phyloP scores from a whole-genome alignment of 2,329 filamentous ascomycete species.

The Tolypocladium amazonense region DNA sequence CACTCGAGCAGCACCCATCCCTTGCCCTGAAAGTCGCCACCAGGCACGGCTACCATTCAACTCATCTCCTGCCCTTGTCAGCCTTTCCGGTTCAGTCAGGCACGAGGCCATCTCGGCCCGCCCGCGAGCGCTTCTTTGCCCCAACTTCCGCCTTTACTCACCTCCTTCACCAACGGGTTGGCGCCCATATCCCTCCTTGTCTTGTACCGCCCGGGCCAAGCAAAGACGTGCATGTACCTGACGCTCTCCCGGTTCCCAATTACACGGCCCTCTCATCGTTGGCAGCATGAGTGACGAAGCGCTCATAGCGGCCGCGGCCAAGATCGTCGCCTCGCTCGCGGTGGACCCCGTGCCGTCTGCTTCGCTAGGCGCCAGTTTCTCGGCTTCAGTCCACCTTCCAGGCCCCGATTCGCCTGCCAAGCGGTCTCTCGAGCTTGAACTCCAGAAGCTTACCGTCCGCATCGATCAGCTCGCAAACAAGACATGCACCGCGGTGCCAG shows the following conservation, averaged over 20 bases:
- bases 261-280: background rate
- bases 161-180: background rate
- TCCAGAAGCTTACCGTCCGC: slow-evolving; percentile 65
- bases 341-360: background rate
- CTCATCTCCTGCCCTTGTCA: background rate
- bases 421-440: slow-evolving; percentile 67
- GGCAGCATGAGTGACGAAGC: background rate
- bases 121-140: background rate
- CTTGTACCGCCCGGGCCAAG: background rate
- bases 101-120: background rate
- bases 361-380: background rate
- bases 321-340: background rate
- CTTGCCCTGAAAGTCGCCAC: background rate
- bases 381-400: slow-evolving; percentile 51
- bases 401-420: slow-evolving; percentile 70
- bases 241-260: background rate
- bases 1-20: background rate
- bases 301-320: background rate
- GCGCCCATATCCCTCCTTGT: background rate
- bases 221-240: background rate
- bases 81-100: background rate
- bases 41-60: background rate
- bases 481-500: slow-evolving; percentile 48
- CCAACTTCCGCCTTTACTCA: background rate
- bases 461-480: slow-evolving; percentile 76